Evolutionary conservation across 768 basidiomycete species (phyloP), one percentile per base, ranked within the genome.

Genomic region (Leccinellum rugosiceps): DNA sequence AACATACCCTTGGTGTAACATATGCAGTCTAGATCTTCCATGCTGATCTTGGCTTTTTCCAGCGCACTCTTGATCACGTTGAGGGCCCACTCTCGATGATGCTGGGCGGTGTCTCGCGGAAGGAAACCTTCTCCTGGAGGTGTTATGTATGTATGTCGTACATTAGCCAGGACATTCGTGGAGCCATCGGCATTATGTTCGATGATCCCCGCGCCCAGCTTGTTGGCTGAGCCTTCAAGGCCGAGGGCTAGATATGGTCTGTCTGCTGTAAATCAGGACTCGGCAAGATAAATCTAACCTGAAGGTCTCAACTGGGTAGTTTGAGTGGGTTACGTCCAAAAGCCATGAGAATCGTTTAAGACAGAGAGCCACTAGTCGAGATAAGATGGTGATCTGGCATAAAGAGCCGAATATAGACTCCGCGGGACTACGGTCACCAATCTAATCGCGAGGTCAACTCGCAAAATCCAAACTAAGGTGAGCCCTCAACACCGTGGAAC

Each of bases 81-180:
- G 54, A 92, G 75, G 1, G 82, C 85, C 97, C 97, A 98, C 72
- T 97, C 84, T 46, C 95, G 86, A 76, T 99, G 97, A 67, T 98
- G 97, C 55, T 89, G 79, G 2, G 97, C 97, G 14, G 97, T 99
- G 68, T 98, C 95, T 53, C 90, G 80, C 11, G 97, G 97, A 51
- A 96, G 85, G 69, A 99, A 99, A 1, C 97, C 97, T 76, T 98
- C 94, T 2, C 97, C 97, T 3, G 96, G 93, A 6, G 97, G 97
- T 2, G 97, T 98, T 63, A 98, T 91, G 71, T 98, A 98, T n/a
- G 97, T 99, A 66, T 98, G 97, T 61, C 97, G 83, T 60, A 98
- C 79, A 66, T 99, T 99, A 23, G 94, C 90, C 6, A 98, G 80
- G 14, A 98, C 92, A 23, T 78, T 76, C 2, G 87, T 83, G 31